These are phyloP conservation scores for Cercophora samala DNA, from an alignment of 495 filamentous ascomycete genomes.

Conservation along the genomic window DNA sequence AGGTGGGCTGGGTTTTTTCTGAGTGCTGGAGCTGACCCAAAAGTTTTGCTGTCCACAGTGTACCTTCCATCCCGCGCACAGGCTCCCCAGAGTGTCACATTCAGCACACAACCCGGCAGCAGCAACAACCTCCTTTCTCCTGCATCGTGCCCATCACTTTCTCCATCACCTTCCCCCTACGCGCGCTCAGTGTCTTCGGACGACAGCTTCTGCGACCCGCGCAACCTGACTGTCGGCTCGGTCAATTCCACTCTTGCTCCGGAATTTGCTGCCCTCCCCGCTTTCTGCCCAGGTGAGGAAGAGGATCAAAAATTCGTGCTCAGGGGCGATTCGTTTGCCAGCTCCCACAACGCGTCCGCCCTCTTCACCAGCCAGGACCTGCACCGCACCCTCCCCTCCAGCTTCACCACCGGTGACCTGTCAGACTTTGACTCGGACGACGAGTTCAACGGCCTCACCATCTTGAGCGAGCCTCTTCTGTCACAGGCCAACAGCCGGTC, in stretches of 20 bases:
- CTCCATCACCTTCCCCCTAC: conserved; percentile 75
- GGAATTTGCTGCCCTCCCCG: conserved; percentile 58
- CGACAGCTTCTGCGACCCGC: conserved; percentile 89
- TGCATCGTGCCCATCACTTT: conserved; percentile 78
- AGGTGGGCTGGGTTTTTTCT: conserved; percentile 20
- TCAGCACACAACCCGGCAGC: conserved; percentile 54
- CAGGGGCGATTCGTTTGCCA: conserved; percentile 54
- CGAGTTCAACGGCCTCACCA: conserved; percentile 77
- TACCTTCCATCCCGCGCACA: conserved; percentile 67
- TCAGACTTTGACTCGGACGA: conserved; percentile 92
- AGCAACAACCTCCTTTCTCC: conserved; percentile 67
- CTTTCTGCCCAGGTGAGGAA: conserved; percentile 65
- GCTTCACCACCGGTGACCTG: conserved; percentile 60
- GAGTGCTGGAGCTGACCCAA: conserved; percentile 36
- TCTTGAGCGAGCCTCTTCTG: conserved; percentile 53
- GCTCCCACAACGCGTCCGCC: conserved; percentile 53
- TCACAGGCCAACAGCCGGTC: conserved; percentile 66
- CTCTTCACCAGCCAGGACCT: conserved; percentile 50
- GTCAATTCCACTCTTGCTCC: conserved; percentile 53
- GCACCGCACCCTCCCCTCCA: conserved; percentile 68
- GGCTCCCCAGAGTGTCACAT: conserved; percentile 47
- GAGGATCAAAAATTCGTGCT: conserved; percentile 73
- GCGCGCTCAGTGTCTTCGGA: conserved; percentile 66
- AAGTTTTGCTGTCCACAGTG: conserved; percentile 51
- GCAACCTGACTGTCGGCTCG: conserved; percentile 78